Evolutionary conservation across 768 basidiomycete species (phyloP).

Genomic region (Agrocybe praecox): DNA sequence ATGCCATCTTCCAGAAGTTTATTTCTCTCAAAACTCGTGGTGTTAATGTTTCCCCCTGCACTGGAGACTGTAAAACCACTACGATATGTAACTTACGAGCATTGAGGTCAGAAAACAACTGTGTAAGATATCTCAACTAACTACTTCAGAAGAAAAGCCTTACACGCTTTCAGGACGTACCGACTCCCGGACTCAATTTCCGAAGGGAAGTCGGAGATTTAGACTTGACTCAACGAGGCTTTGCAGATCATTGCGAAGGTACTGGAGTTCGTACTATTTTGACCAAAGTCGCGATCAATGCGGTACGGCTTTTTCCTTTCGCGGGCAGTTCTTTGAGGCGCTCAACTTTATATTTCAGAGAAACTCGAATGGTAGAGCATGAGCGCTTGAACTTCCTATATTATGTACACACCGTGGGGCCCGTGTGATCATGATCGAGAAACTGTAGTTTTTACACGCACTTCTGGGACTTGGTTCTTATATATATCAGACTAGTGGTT

Average conservation of each 20-base stretch:
- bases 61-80: constrained; percentile 22
- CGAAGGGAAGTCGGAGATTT: constrained; percentile 7
- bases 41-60: constrained; percentile 16
- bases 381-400: too few species aligned
- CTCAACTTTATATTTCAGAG: too few species aligned
- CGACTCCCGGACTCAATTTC: constrained; percentile 11
- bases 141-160: too few species aligned
- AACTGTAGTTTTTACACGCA: too few species aligned
- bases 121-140: constrained; percentile 18
- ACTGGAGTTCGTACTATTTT: constrained; percentile 28
- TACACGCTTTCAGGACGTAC: not conserved
- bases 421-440: too few species aligned
- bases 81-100: constrained; percentile 25
- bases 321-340: too few species aligned
- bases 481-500: too few species aligned
- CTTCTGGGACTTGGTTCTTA: too few species aligned
- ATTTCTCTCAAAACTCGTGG: constrained; percentile 29
- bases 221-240: constrained; percentile 4
- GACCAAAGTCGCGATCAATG: constrained; percentile 17
- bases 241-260: constrained; percentile 32
- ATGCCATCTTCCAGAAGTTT: constrained; percentile 48
- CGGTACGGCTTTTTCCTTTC: constrained; percentile 6
- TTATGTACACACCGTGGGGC: too few species aligned
- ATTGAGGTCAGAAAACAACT: constrained; percentile 25
- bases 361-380: too few species aligned